phyloP scores from a whole-genome alignment of 2,329 filamentous ascomycete species.

The Periconia digitata region DNA sequence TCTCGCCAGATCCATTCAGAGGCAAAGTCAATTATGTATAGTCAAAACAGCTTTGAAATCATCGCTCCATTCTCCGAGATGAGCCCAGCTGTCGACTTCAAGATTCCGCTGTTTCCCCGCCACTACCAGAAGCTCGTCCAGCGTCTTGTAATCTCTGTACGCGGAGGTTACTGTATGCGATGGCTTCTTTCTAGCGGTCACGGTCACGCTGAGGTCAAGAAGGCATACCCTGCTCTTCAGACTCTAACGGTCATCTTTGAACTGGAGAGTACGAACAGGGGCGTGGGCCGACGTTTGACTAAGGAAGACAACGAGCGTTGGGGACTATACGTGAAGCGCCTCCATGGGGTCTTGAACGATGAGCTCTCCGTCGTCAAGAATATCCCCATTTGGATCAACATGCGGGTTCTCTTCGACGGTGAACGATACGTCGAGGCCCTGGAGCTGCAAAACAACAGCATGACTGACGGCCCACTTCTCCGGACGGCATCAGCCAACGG shows the following conservation, averaged over 20 bases:
- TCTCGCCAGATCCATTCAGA: slow-evolving; percentile 45
- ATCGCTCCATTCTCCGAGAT: slow-evolving; percentile 22
- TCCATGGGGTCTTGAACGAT: slow-evolving; percentile 10
- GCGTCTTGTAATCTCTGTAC: slow-evolving; percentile 22
- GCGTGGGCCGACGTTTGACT: slow-evolving; percentile 16
- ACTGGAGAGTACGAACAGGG: slow-evolving; percentile 13
- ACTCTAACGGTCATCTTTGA: slow-evolving; percentile 25
- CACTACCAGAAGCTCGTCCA: slow-evolving; percentile 20
- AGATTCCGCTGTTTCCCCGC: slow-evolving; percentile 21
- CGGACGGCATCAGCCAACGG: not conserved
- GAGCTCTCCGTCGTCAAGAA: slow-evolving; percentile 15
- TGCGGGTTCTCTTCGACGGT: slow-evolving; percentile 27
- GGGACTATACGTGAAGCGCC: slow-evolving; percentile 20
- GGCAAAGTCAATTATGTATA: slow-evolving; percentile 45
- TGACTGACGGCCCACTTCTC: not conserved
- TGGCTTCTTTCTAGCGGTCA: slow-evolving; percentile 24
- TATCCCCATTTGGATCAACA: slow-evolving; percentile 25
- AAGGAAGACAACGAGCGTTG: slow-evolving; percentile 20
- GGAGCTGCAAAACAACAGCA: not conserved
- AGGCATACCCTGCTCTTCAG: slow-evolving; percentile 22
- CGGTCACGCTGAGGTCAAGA: slow-evolving; percentile 21
- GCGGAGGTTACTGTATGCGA: slow-evolving; percentile 21
- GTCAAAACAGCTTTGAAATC: slow-evolving; percentile 42
- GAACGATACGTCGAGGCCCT: slow-evolving; percentile 16
- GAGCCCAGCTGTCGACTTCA: slow-evolving; percentile 21